Base-by-base conservation (phyloP, 108 stramenopile species). In the Fragilaria radians region DNA sequence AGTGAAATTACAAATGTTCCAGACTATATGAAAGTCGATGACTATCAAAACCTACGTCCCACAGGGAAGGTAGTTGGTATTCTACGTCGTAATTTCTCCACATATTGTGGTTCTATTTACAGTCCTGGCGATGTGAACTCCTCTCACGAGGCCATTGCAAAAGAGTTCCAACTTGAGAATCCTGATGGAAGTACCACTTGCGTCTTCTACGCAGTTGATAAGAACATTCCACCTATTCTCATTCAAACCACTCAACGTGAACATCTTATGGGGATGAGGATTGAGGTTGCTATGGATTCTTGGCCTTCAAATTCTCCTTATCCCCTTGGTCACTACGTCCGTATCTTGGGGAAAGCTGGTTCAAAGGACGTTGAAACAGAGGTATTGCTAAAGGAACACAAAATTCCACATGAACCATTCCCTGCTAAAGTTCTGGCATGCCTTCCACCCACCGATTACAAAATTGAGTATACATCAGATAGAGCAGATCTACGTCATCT, bases 321-420 rank as follows among this genome's bases (percentile, higher is more conserved):
- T 57, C 98, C 98, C 4, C 57, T 80, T 36, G 98, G 98, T 1
- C 97, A 98, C 65, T 97, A 92, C 68, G 89, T 96, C 4, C 67
- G 80, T 57, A 85, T 83, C 0, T 63, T 99, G 54, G 98, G 98
- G 1, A 70, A 69, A 32, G 63, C 78, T 3, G 98, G 98, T 28
- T 88, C 87, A 52, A 95, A 93, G 64, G 95, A 91, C 54, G 93
- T 94, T 14, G 98, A 99, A 71, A 99, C 97, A 2, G 79, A 95
- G 65, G 94, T 97, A 28, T 61, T 99, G 46, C 66, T 99, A 22
- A 85, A 88, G 23, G 90, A 98, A 72, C 91, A 96, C 59, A 86
- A 94, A 31, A 97, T 99, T 68, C 93, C 98, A 0, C 87, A 91
- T 57, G 91, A 95, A 65, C 86, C 88, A 4, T 99, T 99, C 69